Evolutionary conservation across 306 rosid genomes (phyloP).

Genomic region (Malus domestica): ASM211411v1 NC_041799.1:9723501-9724000

Average conservation of each 20-base stretch:
- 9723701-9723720: background rate
- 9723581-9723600: background rate
- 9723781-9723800: background rate
- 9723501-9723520: background rate
- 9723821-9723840: background rate
- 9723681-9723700: background rate
- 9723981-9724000: background rate
- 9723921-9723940: background rate
- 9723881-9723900: background rate
- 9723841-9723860: background rate
- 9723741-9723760: background rate
- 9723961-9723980: background rate
- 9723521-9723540: background rate
- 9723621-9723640: slow-evolving; percentile 7
- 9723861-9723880: background rate
- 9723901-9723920: background rate
- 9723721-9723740: background rate
- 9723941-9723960: background rate
- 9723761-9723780: background rate
- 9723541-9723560: background rate
- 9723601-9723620: background rate
- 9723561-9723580: background rate
- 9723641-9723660: background rate
- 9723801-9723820: background rate
- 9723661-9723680: background rate